Conservation (phyloP, 148 eudicot genomes). For the Rhododendron molle region DNA sequence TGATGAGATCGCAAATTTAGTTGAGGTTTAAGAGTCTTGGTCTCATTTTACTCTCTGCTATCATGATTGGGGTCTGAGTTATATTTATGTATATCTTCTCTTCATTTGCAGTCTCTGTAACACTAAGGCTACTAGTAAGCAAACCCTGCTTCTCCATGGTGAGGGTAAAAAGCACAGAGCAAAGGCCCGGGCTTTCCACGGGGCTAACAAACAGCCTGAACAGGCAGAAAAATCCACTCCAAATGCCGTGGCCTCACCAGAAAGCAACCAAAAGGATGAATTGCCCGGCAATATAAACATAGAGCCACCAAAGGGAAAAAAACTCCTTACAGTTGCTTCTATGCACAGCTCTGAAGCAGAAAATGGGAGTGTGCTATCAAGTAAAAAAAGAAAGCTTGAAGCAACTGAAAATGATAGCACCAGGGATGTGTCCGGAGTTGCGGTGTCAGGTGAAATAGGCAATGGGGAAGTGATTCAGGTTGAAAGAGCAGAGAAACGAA, state of each 20-base stretch:
- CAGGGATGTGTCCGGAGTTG: conserved; percentile 17
- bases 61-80: neutral
- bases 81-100: neutral
- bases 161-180: conserved; percentile 91
- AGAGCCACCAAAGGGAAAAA: conserved; percentile 24
- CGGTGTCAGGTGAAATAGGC: conserved; percentile 20
- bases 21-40: too few species aligned
- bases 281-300: conserved; percentile 10
- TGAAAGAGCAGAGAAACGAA: conserved; percentile 22
- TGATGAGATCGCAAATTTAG: neutral
- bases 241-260: conserved; percentile 19
- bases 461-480: conserved; percentile 39
- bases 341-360: conserved; percentile 21
- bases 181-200: conserved; percentile 75
- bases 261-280: conserved; percentile 28
- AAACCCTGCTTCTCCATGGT: conserved; percentile 77
- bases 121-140: conserved; percentile 80
- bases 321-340: conserved; percentile 22
- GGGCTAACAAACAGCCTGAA: conserved; percentile 53
- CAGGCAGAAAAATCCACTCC: conserved; percentile 37
- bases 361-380: conserved; percentile 26
- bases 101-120: conserved; percentile 63
- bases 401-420: conserved; percentile 28
- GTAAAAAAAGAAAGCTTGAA: conserved; percentile 49
- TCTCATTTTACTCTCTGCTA: neutral